Conservation (phyloP, 768 basidiomycete genomes). For the Tephrocybe sp. region DNA sequence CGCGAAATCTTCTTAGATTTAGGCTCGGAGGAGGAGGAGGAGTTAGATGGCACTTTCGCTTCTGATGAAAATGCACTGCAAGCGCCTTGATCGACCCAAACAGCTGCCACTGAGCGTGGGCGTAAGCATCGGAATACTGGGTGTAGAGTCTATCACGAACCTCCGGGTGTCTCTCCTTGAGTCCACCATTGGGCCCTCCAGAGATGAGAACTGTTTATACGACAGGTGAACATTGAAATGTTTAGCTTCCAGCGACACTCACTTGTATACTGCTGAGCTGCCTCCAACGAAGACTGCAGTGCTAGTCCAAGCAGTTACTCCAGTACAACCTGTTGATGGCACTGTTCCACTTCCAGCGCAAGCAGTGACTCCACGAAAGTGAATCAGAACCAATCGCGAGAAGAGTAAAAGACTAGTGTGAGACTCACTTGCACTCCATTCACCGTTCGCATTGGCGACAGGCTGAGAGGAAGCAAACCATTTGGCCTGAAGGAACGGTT, state of each 20-base stretch:
- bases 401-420: neutral
- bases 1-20: slow-evolving; percentile 22
- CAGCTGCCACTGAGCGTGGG: slow-evolving; percentile 36
- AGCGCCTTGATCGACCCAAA: slow-evolving; percentile 56
- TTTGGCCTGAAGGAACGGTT: too few relatives aligned
- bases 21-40: slow-evolving; percentile 8
- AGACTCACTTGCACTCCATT: slow-evolving; percentile 62
- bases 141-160: slow-evolving; percentile 23
- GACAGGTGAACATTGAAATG: neutral
- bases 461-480: slow-evolving; percentile 54
- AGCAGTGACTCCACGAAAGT: slow-evolving; percentile 44
- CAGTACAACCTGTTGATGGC: slow-evolving; percentile 37
- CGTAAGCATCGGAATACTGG: neutral
- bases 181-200: slow-evolving; percentile 64
- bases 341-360: slow-evolving; percentile 35
- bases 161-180: slow-evolving; percentile 52
- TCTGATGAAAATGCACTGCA: slow-evolving; percentile 33
- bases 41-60: slow-evolving; percentile 9
- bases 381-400: neutral
- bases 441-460: slow-evolving; percentile 44
- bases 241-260: slow-evolving; percentile 19
- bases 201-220: slow-evolving; percentile 29
- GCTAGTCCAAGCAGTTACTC: slow-evolving; percentile 51
- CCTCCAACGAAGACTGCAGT: slow-evolving; percentile 48
- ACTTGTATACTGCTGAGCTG: slow-evolving; percentile 51